Evolutionary conservation across 2,329 filamentous ascomycete genomes (phyloP).

Genomic region (Aspergillus viridinutans): DNA sequence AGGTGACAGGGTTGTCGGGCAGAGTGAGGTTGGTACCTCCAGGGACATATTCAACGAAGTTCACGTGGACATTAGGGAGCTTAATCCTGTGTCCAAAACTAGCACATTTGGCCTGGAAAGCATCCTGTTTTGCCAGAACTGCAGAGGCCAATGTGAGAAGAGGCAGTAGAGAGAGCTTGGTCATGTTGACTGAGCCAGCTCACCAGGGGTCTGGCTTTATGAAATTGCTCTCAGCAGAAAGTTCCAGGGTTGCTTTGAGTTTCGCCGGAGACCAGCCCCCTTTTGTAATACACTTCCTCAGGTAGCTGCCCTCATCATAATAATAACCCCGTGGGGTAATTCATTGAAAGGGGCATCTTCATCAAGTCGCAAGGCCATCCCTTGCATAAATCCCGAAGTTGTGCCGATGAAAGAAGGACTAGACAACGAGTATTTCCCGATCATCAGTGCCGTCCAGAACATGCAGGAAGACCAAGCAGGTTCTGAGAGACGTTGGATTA

Average conservation of each 20-base stretch:
- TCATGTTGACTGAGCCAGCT: conserved; percentile 5
- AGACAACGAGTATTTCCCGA: background rate
- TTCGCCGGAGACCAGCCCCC: background rate
- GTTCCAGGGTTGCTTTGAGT: background rate
- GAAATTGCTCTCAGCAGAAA: background rate
- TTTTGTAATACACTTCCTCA: background rate
- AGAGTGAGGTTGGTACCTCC: conserved; percentile 37
- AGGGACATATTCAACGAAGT: conserved; percentile 31
- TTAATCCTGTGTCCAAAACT: conserved; percentile 23
- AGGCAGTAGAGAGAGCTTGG: conserved; percentile 9
- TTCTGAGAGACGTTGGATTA: no score
- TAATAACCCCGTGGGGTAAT: background rate
- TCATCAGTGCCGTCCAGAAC: background rate
- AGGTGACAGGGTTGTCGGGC: conserved; percentile 35
- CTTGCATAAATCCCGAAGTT: background rate
- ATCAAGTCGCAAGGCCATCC: background rate
- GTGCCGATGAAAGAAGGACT: background rate
- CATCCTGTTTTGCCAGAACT: conserved; percentile 19
- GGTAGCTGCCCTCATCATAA: background rate
- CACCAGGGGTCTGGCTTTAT: background rate
- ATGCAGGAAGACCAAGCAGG: background rate
- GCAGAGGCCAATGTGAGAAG: conserved; percentile 18
- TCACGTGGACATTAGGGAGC: conserved; percentile 28
- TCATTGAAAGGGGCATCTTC: background rate
- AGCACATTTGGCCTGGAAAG: conserved; percentile 22